These are phyloP conservation scores for Coprinellus aureogranulatus DNA, from an alignment of 768 basidiomycete genomes.

Conservation along the genomic window DNA sequence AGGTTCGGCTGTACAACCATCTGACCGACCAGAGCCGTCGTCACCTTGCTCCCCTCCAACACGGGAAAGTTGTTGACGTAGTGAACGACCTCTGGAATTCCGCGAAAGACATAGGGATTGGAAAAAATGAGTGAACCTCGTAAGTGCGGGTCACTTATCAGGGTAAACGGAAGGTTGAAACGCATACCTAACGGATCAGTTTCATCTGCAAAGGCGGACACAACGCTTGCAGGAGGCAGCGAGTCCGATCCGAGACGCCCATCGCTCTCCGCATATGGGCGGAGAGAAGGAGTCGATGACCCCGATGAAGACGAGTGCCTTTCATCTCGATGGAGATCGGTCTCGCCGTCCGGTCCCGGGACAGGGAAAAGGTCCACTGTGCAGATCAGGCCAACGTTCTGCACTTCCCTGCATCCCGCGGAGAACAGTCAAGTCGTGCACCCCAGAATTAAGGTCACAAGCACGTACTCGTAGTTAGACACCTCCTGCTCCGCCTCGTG, in stretches of 20 bases:
- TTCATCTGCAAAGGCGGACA: background rate
- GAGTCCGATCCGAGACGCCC: background rate
- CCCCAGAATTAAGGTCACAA: slow-evolving; percentile 1
- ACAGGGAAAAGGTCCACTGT: slow-evolving; percentile 70
- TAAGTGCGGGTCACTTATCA: too few relatives aligned
- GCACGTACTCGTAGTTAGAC: slow-evolving; percentile 44
- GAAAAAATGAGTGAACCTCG: too few relatives aligned
- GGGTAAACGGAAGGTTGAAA: background rate
- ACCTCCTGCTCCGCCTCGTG: slow-evolving; percentile 48
- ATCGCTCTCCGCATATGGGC: background rate
- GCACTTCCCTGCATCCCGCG: slow-evolving; percentile 40
- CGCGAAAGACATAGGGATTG: background rate
- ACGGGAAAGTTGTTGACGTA: slow-evolving; percentile 33
- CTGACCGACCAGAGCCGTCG: slow-evolving; percentile 57
- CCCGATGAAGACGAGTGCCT: background rate
- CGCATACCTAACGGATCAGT: background rate
- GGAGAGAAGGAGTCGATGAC: background rate
- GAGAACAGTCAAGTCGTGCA: slow-evolving; percentile 6
- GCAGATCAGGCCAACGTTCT: slow-evolving; percentile 62
- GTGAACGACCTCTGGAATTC: slow-evolving; percentile 30
- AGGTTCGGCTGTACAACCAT: slow-evolving; percentile 56
- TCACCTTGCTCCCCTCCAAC: slow-evolving; percentile 43
- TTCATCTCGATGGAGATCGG: background rate
- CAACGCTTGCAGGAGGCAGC: background rate
- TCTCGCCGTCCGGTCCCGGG: slow-evolving; percentile 27